Percentiles rank a stretch among this genome's conserved stretches.
These are phyloP conservation scores for Curvularia hawaiiensis DNA, from an alignment of 2,329 filamentous ascomycete species.

Conservation along the genomic window DNA sequence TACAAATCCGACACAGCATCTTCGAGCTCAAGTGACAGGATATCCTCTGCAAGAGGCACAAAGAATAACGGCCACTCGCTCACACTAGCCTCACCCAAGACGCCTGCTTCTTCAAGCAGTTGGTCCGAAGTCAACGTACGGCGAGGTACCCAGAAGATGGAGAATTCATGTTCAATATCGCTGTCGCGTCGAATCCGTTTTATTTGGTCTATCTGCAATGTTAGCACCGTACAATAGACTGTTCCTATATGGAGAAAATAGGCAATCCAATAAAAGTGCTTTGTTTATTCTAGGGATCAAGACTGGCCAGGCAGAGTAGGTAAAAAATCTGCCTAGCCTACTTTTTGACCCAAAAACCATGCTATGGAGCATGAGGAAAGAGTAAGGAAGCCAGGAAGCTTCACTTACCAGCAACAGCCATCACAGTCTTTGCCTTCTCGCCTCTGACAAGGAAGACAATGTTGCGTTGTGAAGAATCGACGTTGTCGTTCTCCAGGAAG, in stretches of 20 bases:
- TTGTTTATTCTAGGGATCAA: constrained; percentile 58
- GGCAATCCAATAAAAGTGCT: constrained; percentile 36
- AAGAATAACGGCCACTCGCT: constrained; percentile 88
- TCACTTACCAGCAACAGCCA: constrained; percentile 80
- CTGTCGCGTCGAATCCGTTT: constrained; percentile 86
- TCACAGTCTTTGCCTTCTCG: constrained; percentile 83
- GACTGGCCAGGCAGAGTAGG: constrained; percentile 62
- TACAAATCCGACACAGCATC: constrained; percentile 88
- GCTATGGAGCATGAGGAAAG: constrained; percentile 7
- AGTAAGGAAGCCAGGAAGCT: constrained; percentile 14
- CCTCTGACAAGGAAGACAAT: constrained; percentile 91
- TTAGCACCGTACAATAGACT: constrained; percentile 53
- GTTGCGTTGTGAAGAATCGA: constrained; percentile 92
- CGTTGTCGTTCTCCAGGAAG: constrained; percentile 93
- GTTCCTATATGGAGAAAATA: constrained; percentile 28
- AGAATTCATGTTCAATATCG: constrained; percentile 92
- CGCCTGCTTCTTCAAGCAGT: constrained; percentile 88
- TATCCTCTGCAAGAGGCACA: constrained; percentile 87
- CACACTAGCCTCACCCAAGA: constrained; percentile 90
- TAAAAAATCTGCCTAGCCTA: constrained; percentile 61
- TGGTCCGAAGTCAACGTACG: constrained; percentile 90
- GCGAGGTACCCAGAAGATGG: constrained; percentile 93
- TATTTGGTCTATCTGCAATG: constrained; percentile 75
- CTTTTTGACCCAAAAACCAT: constrained; percentile 58
- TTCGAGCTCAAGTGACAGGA: constrained; percentile 88